Conservation (phyloP, 2,329 filamentous ascomycete species). For the Fusarium austroafricanum region DNA sequence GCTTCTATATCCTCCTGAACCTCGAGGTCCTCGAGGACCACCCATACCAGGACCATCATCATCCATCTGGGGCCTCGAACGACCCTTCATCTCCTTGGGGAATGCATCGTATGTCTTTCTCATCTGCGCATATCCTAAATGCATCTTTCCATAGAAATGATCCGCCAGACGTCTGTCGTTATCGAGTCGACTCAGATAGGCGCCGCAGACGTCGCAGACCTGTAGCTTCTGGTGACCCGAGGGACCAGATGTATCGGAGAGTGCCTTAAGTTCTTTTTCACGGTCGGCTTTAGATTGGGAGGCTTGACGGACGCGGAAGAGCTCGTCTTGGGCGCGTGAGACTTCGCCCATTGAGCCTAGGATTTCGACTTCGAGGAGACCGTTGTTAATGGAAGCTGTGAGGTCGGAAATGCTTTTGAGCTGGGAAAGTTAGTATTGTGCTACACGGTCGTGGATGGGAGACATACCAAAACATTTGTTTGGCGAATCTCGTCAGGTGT, state of each 20-base stretch:
- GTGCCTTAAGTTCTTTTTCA: conserved; percentile 88
- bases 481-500: conserved; percentile 97
- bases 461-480: conserved; percentile 80
- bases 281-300: conserved; percentile 84
- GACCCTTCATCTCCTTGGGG: conserved; percentile 84
- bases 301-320: conserved; percentile 84
- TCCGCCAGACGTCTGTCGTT: conserved; percentile 95
- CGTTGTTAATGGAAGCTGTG: conserved; percentile 79
- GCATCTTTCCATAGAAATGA: conserved; percentile 99
- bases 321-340: conserved; percentile 84
- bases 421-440: conserved; percentile 42
- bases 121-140: conserved; percentile 98
- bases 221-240: conserved; percentile 97
- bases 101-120: conserved; percentile 91
- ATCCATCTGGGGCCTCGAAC: conserved; percentile 69
- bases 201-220: conserved; percentile 98
- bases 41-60: conserved; percentile 60
- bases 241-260: conserved; percentile 92
- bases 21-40: conserved; percentile 63
- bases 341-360: conserved; percentile 86
- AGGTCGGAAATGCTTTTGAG: conserved; percentile 89
- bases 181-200: conserved; percentile 90
- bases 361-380: conserved; percentile 86
- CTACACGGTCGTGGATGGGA: accelerated
- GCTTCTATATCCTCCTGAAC: conserved; percentile 66